A percentile compares a stretch with the other conserved stretches of the same genome.
Conservation (phyloP, 148 eudicot genomes). For the Polygonum maritimum region DNA sequence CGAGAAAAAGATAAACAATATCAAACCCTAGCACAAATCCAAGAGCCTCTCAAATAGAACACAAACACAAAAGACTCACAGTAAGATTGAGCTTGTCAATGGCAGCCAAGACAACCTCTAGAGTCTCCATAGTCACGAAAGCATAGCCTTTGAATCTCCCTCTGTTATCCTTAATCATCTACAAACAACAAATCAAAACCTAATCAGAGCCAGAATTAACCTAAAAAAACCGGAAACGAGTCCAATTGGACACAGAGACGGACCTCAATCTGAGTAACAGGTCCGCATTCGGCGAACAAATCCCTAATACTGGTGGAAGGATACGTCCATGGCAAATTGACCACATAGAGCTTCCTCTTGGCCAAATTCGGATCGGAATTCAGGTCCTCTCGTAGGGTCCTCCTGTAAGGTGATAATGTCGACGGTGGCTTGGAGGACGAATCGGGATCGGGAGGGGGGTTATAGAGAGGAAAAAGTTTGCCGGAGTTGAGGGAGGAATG, state of each 20-base stretch:
- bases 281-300: conserved; percentile 60
- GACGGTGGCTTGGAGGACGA: conserved; percentile 22
- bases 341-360: conserved; percentile 65
- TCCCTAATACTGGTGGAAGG: conserved; percentile 58
- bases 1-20: too few species aligned
- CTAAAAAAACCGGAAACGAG: too few species aligned
- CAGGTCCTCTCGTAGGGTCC: conserved; percentile 13
- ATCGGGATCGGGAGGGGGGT: conserved; percentile 13
- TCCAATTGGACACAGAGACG: background rate
- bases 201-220: background rate
- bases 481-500: too few species aligned
- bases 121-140: conserved; percentile 77
- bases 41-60: background rate
- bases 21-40: background rate
- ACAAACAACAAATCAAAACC: background rate
- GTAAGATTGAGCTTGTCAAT: conserved; percentile 48
- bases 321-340: conserved; percentile 63
- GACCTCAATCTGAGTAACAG: conserved; percentile 73
- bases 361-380: conserved; percentile 4
- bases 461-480: too few species aligned
- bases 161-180: conserved; percentile 67
- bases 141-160: conserved; percentile 84
- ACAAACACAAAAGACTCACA: conserved; percentile 26
- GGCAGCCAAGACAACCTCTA: conserved; percentile 67
- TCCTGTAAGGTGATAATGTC: conserved; percentile 28